A percentile compares a stretch with the other conserved stretches of the same genome.
Conservation (phyloP, 768 basidiomycete species). For the Termitomyces sp. region DNA sequence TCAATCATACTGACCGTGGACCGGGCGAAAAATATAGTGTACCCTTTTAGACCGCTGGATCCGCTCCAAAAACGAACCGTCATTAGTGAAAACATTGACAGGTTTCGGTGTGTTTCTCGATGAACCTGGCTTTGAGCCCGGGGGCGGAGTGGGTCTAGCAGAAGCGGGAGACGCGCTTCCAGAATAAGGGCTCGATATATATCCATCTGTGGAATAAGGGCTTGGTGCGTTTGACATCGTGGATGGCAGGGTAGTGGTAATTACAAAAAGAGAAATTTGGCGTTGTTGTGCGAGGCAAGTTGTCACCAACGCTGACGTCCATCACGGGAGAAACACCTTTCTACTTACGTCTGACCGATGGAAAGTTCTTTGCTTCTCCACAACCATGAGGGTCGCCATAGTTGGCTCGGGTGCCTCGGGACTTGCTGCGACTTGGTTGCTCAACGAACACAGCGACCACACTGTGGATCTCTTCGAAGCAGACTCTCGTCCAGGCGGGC, state of each 20-base stretch:
- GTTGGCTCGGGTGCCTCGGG: slow-evolving; percentile 79
- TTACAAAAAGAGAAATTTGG: not conserved
- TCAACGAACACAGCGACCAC: slow-evolving; percentile 73
- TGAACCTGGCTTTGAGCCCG: slow-evolving; percentile 14
- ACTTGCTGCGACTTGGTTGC: slow-evolving; percentile 72
- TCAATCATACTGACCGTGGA: not conserved
- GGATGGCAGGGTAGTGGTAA: not conserved
- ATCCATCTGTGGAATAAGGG: not conserved
- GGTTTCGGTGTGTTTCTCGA: slow-evolving; percentile 39
- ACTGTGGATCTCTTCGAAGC: slow-evolving; percentile 76
- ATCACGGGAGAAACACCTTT: not conserved
- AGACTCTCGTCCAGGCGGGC: slow-evolving; percentile 65
- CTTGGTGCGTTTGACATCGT: slow-evolving; percentile 12
- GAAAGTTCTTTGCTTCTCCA: not conserved
- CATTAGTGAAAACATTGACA: slow-evolving; percentile 62
- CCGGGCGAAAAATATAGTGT: not conserved
- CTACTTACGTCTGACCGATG: not conserved
- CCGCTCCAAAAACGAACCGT: slow-evolving; percentile 66
- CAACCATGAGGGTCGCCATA: slow-evolving; percentile 60
- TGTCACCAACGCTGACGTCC: not conserved
- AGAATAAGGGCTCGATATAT: slow-evolving; percentile 12
- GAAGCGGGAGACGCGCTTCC: slow-evolving; percentile 14
- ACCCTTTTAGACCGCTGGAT: slow-evolving; percentile 57
- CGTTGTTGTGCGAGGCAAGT: not conserved
- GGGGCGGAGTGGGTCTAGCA: slow-evolving; percentile 9